Evolutionary conservation across 2,329 filamentous ascomycete species (phyloP).

Genomic region (Monilinia vaccinii-corymbosi): DNA sequence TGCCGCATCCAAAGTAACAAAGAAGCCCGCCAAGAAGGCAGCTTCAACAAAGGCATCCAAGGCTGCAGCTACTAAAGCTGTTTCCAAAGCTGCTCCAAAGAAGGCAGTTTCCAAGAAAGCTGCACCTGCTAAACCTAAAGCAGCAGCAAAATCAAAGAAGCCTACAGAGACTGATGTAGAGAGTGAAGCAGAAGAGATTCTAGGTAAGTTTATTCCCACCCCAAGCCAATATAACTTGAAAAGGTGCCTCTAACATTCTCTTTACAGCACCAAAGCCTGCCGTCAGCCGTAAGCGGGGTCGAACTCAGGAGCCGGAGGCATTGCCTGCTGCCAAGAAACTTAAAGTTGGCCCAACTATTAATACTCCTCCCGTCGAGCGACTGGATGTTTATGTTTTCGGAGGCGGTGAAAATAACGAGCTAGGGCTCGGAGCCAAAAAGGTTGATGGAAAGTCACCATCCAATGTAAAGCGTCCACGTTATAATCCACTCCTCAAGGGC

Average conservation of each 20-base stretch:
- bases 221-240: background rate
- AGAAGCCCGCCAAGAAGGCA: background rate
- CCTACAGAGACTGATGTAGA: background rate
- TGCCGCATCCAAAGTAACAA: background rate
- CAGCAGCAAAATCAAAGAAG: background rate
- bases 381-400: slow-evolving; percentile 75
- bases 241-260: background rate
- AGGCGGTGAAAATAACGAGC: slow-evolving; percentile 71
- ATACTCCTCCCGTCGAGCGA: background rate
- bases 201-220: background rate
- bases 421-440: slow-evolving; percentile 65
- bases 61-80: background rate
- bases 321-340: background rate
- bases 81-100: background rate
- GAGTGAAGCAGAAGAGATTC: background rate
- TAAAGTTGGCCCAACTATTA: background rate
- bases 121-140: background rate
- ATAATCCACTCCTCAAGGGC: slow-evolving; percentile 53
- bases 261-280: background rate
- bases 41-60: background rate
- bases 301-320: background rate
- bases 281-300: background rate
- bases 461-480: slow-evolving; percentile 65
- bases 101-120: background rate
- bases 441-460: slow-evolving; percentile 50